Evolutionary conservation across 805 yeast genomes (phyloP).

Genomic region (Barnettozyma californica): DNA sequence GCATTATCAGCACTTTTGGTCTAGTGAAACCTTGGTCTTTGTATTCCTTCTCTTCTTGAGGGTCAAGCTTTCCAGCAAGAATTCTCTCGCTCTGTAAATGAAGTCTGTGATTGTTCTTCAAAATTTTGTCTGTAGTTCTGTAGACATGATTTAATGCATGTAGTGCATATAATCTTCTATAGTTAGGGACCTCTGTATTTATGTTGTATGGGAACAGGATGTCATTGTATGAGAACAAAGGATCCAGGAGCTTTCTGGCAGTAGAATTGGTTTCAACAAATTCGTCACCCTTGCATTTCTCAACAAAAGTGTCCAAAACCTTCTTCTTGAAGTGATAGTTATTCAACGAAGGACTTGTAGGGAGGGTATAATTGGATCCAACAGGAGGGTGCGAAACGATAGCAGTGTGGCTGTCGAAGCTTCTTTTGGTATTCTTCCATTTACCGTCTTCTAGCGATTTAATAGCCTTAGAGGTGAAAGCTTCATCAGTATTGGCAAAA

Average conservation of each 20-base stretch:
- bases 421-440: constrained; percentile 23
- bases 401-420: constrained; percentile 16
- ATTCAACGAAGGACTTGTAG: constrained; percentile 21
- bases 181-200: constrained; percentile 42
- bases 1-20: constrained; percentile 76
- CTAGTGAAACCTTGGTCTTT: constrained; percentile 95
- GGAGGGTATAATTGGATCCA: constrained; percentile 15
- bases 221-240: constrained; percentile 72
- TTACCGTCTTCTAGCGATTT: constrained; percentile 22
- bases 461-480: constrained; percentile 33
- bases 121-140: constrained; percentile 81
- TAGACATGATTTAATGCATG: constrained; percentile 80
- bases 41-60: constrained; percentile 50
- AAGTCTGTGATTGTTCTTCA: constrained; percentile 67
- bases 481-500: constrained; percentile 46
- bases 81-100: constrained; percentile 37
- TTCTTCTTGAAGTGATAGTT: constrained; percentile 45
- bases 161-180: constrained; percentile 58
- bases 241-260: constrained; percentile 52
- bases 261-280: constrained; percentile 30
- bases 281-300: constrained; percentile 13
- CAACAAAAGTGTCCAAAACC: constrained; percentile 25
- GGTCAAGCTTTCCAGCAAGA: constrained; percentile 29
- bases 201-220: constrained; percentile 52
- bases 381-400: constrained; percentile 25